phyloP scores from a whole-genome alignment of 495 filamentous ascomycete genomes.

The Annulohypoxylon stygium region DNA sequence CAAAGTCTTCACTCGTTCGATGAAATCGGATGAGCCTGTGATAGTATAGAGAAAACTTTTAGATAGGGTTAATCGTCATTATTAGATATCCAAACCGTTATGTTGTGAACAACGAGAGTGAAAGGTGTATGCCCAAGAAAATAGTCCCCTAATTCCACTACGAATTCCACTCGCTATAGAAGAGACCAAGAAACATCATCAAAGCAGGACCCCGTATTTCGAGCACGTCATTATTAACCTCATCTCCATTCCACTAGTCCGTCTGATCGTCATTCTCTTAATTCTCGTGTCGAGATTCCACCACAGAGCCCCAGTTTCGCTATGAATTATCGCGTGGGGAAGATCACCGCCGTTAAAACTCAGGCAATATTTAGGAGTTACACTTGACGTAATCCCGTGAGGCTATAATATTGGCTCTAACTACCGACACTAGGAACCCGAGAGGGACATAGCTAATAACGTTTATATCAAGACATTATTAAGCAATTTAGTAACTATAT shows the following conservation, averaged over 20 bases:
- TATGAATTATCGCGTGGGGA: neutral
- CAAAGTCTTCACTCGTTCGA: neutral
- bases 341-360: neutral
- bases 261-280: neutral
- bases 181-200: neutral
- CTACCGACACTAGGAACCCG: neutral
- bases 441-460: neutral
- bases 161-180: neutral
- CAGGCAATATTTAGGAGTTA: neutral
- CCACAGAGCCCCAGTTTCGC: neutral
- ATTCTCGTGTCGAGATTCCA: neutral
- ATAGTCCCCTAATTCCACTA: neutral
- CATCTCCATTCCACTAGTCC: neutral
- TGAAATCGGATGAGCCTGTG: neutral
- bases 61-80: conserved; percentile 25
- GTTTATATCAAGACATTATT: neutral
- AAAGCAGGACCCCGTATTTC: neutral
- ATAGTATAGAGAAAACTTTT: conserved; percentile 4
- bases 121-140: neutral
- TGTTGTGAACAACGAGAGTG: neutral
- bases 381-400: neutral
- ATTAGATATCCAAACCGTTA: conserved; percentile 13
- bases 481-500: neutral
- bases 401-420: neutral
- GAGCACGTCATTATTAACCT: neutral